Evolutionary conservation across 2,329 filamentous ascomycete species (phyloP).

Genomic region (Calonectria honghensis): DNA sequence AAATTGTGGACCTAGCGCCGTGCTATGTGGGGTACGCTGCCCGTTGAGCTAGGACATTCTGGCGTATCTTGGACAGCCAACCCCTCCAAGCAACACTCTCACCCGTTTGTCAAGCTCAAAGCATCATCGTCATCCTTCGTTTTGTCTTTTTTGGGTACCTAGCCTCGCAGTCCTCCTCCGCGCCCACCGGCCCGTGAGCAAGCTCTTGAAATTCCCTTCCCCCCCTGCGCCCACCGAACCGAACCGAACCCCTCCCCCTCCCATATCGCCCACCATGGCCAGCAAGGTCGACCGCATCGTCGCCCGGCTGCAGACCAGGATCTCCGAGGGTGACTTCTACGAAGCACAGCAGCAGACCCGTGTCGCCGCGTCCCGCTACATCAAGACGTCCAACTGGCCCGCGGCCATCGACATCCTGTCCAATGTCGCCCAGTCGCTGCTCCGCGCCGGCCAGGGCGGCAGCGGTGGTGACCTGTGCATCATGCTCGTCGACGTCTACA

Average conservation of each 20-base stretch:
- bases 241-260: neutral
- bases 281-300: slow-evolving; percentile 71
- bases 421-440: slow-evolving; percentile 87
- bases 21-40: slow-evolving; percentile 32
- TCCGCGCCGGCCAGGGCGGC: slow-evolving; percentile 94
- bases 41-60: slow-evolving; percentile 23
- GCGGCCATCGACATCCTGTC: slow-evolving; percentile 91
- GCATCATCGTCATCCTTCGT: slow-evolving; percentile 20
- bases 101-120: slow-evolving; percentile 23
- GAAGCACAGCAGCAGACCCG: slow-evolving; percentile 99
- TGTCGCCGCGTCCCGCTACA: slow-evolving; percentile 94
- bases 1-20: neutral
- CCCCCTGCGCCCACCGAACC: neutral
- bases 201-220: neutral
- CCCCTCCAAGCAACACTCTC: slow-evolving; percentile 33
- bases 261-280: slow-evolving; percentile 57
- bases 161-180: neutral
- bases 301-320: slow-evolving; percentile 85
- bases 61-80: slow-evolving; percentile 18
- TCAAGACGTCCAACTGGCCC: slow-evolving; percentile 89
- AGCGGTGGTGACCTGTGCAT: slow-evolving; percentile 93
- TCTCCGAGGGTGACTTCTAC: slow-evolving; percentile 94
- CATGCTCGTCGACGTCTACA: slow-evolving; percentile 92
- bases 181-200: neutral
- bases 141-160: neutral